Evolutionary conservation across 352 stramenopile genomes (phyloP).

Genomic region (Phytophthora sp.): DNA sequence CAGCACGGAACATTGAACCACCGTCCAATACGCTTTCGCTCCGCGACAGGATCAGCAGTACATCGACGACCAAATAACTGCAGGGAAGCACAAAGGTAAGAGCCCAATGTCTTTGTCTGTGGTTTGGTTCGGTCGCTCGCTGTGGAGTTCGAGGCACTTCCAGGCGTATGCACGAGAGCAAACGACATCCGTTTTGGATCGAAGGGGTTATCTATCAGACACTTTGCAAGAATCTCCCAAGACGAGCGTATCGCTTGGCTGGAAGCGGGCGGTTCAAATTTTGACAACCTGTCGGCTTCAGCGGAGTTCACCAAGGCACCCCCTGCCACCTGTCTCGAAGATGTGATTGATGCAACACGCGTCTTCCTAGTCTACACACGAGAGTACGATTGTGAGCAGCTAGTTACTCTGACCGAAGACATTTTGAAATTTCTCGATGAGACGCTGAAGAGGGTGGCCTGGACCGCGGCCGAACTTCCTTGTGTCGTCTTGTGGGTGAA

Average conservation of each 20-base stretch:
- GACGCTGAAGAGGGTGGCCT: neutral
- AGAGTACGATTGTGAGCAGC: neutral
- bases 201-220: neutral
- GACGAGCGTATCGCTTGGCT: neutral
- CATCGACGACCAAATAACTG: neutral
- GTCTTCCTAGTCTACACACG: neutral
- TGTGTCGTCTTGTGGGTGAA: constrained; percentile 1
- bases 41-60: neutral
- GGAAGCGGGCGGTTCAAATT: neutral
- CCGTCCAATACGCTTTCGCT: constrained; percentile 1
- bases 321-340: neutral
- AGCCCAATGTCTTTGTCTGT: neutral
- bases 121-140: neutral
- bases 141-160: neutral
- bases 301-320: neutral
- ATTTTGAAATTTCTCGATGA: constrained; percentile 1
- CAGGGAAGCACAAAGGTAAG: neutral
- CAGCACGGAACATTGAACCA: neutral
- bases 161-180: neutral
- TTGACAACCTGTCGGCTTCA: constrained; percentile 2
- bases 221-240: neutral
- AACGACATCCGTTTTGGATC: neutral
- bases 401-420: neutral
- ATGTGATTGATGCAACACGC: neutral
- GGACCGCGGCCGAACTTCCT: neutral